Base-by-base conservation (phyloP, 371 early-diverging fungal genomes). In the Blyttiomyces sp. region DNA sequence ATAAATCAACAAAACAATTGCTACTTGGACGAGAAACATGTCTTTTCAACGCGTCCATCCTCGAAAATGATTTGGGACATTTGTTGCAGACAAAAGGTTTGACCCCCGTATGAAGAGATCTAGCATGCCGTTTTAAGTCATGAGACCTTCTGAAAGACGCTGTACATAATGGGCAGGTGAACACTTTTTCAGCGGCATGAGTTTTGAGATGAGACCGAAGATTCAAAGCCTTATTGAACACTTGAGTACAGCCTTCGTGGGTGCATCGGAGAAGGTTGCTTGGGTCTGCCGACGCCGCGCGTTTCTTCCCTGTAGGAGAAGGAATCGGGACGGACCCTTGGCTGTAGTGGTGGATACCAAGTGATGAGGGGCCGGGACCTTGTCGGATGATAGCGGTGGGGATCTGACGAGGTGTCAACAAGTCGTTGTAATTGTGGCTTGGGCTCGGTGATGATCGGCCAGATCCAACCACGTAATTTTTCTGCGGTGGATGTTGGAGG, bases 61-160 rank as follows among this genome's bases (percentile, higher is more conserved):
- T 39, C n/a, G 39, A 39, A 39, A 39, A 39, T 39, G 39, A 39
- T n/a, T 39, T 39, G 11, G 39, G 39, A 39, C 39, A 39, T 13
- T n/a, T 11, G n/a, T n/a, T n/a, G 39, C 39, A 39, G 13, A n/a
- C 13, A n/a, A 39, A 39, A 13, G 39, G 13, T 11, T n/a, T 11
- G n/a, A 39, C 11, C 13, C 39, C n/a, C n/a, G 39, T n/a, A 39
- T 79, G 80, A 11, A 70, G 57, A 48, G 60, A 66, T 43, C 65
- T 39, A 39, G 54, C 58, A 52, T 77, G 77, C n/a, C 80, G 54
- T 49, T 70, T 69, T 28, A 80, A 68, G 54, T 80, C 80, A 56
- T 80, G 80, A 31, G 69, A 70, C 13, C 90, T 81, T 4, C 83
- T 77, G 66, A 91, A 90, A 5, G 80, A 74, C 46, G 79, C 72